A percentile compares a stretch with the other conserved stretches of the same genome.
Conservation (phyloP, 306 rosid species). For the Canavalia gladiata region DNA sequence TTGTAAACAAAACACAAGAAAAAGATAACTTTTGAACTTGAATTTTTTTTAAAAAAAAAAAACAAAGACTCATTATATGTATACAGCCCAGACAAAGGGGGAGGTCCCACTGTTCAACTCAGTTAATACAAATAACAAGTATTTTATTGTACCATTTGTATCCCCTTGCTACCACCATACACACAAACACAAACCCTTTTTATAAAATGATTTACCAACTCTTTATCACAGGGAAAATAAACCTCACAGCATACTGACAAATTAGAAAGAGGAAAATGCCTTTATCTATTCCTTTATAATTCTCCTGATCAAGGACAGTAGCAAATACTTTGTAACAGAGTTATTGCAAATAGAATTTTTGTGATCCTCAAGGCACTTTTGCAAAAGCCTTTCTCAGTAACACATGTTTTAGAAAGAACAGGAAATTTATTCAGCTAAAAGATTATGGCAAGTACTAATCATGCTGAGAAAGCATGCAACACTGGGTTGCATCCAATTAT, state of each 20-base stretch:
- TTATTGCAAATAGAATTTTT: not conserved
- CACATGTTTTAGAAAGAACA: conserved; percentile 10
- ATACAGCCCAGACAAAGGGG: not conserved
- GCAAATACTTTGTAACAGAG: not conserved
- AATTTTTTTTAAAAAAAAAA: not conserved
- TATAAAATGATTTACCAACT: conserved; percentile 13
- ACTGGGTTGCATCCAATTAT: not conserved
- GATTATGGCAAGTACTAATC: not conserved
- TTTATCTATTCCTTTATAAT: not conserved
- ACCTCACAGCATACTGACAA: not conserved
- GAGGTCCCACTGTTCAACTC: not conserved
- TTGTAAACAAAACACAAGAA: not conserved
- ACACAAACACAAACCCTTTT: conserved; percentile 16
- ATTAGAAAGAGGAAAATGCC: not conserved
- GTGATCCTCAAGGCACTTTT: not conserved
- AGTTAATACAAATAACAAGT: not conserved
- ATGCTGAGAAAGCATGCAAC: conserved; percentile 8
- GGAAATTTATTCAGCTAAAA: conserved; percentile 16
- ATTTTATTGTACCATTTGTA: not conserved
- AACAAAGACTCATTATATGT: not conserved
- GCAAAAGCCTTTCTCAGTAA: conserved; percentile 6
- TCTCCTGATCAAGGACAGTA: not conserved
- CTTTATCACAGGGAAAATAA: conserved; percentile 32
- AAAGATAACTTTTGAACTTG: not conserved
- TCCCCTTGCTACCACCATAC: not conserved